phyloP scores from a whole-genome alignment of 257 asterid genomes.

The Eustoma russellianum region DNA sequence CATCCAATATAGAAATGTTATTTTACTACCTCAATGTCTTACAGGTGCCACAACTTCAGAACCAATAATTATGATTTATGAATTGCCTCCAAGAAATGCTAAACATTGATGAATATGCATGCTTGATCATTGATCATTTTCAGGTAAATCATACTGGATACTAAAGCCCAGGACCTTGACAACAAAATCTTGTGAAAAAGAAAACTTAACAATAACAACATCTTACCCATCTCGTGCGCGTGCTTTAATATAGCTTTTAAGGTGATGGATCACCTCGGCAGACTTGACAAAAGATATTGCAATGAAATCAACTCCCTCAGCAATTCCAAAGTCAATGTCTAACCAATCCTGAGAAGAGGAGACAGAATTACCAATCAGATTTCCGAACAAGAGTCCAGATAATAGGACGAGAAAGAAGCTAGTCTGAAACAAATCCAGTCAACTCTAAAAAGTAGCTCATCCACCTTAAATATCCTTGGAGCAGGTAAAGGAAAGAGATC shows the following conservation, averaged over 20 bases:
- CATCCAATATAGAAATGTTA: no score
- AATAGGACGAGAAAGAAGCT: neutral
- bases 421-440: neutral
- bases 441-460: neutral
- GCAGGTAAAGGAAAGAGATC: neutral
- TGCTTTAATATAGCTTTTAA: conserved; percentile 89
- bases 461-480: neutral
- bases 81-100: no score
- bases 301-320: conserved; percentile 95
- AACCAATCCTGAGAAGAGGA: conserved; percentile 73
- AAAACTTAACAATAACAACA: neutral
- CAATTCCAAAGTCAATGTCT: conserved; percentile 95
- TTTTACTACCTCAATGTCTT: no score
- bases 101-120: no score
- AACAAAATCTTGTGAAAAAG: no score
- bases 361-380: conserved; percentile 7
- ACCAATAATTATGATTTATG: no score
- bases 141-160: no score
- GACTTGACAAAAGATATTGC: conserved; percentile 98
- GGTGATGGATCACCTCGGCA: conserved; percentile 94
- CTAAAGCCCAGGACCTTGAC: no score
- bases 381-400: neutral
- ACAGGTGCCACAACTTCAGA: no score
- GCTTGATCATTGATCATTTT: no score
- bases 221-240: conserved; percentile 83